Conservation (phyloP, 768 basidiomycete species). For the Mycena alexandri region DNA sequence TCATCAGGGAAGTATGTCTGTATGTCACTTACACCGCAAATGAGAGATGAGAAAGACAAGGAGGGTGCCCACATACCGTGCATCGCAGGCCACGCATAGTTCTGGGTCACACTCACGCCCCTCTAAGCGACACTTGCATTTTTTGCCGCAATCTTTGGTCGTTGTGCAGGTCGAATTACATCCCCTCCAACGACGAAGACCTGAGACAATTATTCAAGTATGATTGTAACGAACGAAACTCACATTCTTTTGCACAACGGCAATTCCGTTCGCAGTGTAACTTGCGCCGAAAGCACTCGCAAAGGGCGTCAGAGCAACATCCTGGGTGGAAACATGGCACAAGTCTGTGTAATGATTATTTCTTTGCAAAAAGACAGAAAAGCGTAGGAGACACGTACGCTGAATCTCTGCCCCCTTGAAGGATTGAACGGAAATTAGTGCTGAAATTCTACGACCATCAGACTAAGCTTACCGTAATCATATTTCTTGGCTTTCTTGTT, state of each 20-base stretch:
- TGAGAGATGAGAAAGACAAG: conserved; percentile 36
- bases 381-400: conserved; percentile 5
- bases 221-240: conserved; percentile 34
- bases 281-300: conserved; percentile 54
- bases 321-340: conserved; percentile 57
- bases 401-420: neutral
- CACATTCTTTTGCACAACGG: conserved; percentile 58
- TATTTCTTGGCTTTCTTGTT: neutral
- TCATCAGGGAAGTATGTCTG: neutral
- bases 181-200: conserved; percentile 55
- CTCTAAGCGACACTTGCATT: conserved; percentile 53
- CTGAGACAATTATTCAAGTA: conserved; percentile 44
- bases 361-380: too few species aligned
- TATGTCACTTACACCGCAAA: neutral
- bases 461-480: too few species aligned
- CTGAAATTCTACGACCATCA: too few species aligned
- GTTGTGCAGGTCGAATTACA: conserved; percentile 47
- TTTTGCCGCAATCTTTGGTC: conserved; percentile 4
- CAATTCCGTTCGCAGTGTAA: conserved; percentile 63
- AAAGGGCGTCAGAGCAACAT: conserved; percentile 55
- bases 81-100: conserved; percentile 58
- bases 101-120: conserved; percentile 67
- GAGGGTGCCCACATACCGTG: conserved; percentile 41
- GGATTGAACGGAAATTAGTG: neutral
- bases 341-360: conserved; percentile 44